phyloP scores from a whole-genome alignment of 257 asterid genomes.

The Linderniella brevidens region DNA sequence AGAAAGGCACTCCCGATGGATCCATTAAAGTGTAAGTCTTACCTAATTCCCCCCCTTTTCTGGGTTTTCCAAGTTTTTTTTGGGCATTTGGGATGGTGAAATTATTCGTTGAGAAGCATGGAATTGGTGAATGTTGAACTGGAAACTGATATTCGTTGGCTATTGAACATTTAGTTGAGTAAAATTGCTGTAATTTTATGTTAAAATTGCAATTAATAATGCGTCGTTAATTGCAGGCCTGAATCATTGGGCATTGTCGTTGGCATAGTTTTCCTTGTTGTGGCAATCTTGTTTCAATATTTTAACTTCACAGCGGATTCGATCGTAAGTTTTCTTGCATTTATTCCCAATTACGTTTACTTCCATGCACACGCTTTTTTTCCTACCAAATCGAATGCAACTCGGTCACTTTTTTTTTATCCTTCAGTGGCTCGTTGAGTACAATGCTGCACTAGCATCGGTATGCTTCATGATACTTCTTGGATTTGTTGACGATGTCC shows the following conservation, averaged over 20 bases:
- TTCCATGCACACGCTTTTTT: background rate
- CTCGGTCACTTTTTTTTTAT: constrained; percentile 7
- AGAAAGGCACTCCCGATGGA: constrained; percentile 90
- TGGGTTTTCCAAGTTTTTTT: background rate
- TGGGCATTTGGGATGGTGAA: background rate
- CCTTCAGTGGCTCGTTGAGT: constrained; percentile 88
- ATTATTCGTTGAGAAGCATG: background rate
- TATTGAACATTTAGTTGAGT: no score
- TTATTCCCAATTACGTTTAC: background rate
- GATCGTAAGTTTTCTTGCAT: constrained; percentile 15
- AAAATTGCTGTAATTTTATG: no score
- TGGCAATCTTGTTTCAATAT: constrained; percentile 62
- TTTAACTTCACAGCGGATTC: constrained; percentile 75
- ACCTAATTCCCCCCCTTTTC: background rate
- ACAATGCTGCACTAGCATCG: constrained; percentile 94
- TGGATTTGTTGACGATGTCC: constrained; percentile 95
- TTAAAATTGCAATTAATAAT: background rate
- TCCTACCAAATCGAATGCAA: background rate
- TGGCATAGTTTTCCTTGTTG: constrained; percentile 64
- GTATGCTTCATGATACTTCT: constrained; percentile 90
- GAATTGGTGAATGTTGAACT: background rate
- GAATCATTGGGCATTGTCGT: constrained; percentile 86
- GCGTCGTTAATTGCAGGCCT: constrained; percentile 45
- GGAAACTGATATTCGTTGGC: no score
- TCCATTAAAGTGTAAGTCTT: constrained; percentile 71